Conservation (phyloP, 2,329 filamentous ascomycete species). For the Simplicillium aogashimaense region DNA sequence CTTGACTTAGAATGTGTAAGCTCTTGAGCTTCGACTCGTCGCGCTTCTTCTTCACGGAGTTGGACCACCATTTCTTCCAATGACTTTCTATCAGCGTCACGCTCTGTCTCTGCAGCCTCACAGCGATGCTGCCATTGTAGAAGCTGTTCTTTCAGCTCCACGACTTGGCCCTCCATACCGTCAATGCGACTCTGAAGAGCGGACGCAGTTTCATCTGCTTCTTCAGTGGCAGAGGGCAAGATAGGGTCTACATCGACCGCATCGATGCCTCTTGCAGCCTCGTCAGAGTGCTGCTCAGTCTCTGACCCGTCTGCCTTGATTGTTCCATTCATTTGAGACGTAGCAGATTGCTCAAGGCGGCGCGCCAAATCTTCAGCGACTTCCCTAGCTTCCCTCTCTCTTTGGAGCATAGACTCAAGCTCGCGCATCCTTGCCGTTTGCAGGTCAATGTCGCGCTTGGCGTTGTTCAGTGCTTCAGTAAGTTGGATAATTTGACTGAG, state of each 20-base stretch:
- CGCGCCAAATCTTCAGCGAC: constrained; percentile 75
- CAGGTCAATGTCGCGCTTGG: constrained; percentile 79
- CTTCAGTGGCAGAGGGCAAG: constrained; percentile 13
- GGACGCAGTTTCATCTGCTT: constrained; percentile 17
- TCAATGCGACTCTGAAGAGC: constrained; percentile 60
- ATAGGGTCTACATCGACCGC: constrained; percentile 15
- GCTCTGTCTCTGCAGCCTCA: constrained; percentile 71
- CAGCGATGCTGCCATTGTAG: constrained; percentile 68
- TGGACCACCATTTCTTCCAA: constrained; percentile 82
- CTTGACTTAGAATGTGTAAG: constrained; percentile 14
- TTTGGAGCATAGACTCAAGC: constrained; percentile 61
- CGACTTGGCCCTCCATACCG: constrained; percentile 68
- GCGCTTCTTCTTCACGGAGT: constrained; percentile 59
- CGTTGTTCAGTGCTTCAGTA: constrained; percentile 72
- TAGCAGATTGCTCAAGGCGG: constrained; percentile 50
- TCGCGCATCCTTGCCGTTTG: constrained; percentile 72
- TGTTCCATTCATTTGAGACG: constrained; percentile 18
- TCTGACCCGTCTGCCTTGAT: constrained; percentile 8
- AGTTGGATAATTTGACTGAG: constrained; percentile 71
- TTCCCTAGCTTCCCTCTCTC: constrained; percentile 74
- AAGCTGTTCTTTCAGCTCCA: constrained; percentile 69
- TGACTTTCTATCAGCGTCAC: constrained; percentile 60
- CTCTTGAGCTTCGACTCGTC: constrained; percentile 31
- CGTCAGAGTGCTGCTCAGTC: too few relatives aligned
- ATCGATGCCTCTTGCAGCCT: constrained; percentile 8